These are phyloP conservation scores for Malus hybrid DNA, from an alignment of 331 rosid species.

Conservation along the genomic window DNA sequence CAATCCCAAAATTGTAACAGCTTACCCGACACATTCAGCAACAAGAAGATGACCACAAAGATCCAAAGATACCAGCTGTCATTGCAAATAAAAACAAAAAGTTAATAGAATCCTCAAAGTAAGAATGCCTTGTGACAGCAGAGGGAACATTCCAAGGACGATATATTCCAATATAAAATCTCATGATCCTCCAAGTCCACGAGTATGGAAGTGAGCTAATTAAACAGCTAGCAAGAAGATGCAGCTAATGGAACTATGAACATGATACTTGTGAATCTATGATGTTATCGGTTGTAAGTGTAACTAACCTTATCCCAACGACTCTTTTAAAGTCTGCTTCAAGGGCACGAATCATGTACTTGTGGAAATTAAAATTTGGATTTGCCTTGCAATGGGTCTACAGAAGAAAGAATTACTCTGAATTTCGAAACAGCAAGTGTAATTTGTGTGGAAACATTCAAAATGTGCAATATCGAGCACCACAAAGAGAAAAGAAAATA, in stretches of 20 bases:
- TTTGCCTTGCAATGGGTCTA: conserved; percentile 60
- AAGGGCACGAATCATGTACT: conserved; percentile 77
- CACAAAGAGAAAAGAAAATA: background rate
- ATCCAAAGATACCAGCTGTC: conserved; percentile 84
- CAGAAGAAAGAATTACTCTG: background rate
- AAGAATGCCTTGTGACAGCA: background rate
- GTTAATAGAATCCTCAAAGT: background rate
- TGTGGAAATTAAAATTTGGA: conserved; percentile 64
- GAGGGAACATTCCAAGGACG: background rate
- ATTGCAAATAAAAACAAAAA: background rate
- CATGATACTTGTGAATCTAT: no score
- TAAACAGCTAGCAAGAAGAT: background rate
- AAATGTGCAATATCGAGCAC: background rate
- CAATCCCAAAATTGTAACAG: background rate
- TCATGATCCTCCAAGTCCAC: background rate
- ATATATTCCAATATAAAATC: no score
- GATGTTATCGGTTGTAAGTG: no score
- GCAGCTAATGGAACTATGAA: background rate
- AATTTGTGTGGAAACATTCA: background rate
- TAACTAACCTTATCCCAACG: conserved; percentile 60
- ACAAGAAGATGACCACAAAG: conserved; percentile 62
- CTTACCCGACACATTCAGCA: conserved; percentile 65
- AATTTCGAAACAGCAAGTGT: background rate
- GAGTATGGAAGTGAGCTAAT: background rate
- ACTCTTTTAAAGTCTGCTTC: conserved; percentile 67